Evolutionary conservation across 2,329 filamentous ascomycete species (phyloP).

Genomic region (Neopestalotiopsis clavispora): DNA sequence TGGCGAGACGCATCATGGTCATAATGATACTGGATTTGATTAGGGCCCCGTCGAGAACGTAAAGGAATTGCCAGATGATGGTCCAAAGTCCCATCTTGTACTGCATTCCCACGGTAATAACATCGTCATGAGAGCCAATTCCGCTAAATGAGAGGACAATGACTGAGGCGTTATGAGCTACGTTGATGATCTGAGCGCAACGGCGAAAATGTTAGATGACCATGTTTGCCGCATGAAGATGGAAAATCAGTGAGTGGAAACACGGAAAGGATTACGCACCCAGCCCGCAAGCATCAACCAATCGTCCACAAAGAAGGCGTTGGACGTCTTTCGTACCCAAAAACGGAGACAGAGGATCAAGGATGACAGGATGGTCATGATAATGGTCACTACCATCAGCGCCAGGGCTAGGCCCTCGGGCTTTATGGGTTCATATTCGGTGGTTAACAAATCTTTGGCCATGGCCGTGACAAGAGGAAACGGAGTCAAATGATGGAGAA

Average conservation of each 20-base stretch:
- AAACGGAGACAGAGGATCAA: slow-evolving; percentile 19
- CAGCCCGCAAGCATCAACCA: slow-evolving; percentile 20
- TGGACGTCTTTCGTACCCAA: slow-evolving; percentile 16
- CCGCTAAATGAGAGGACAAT: slow-evolving; percentile 29
- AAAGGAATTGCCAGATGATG: slow-evolving; percentile 25
- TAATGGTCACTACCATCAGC: slow-evolving; percentile 20
- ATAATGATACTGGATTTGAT: slow-evolving; percentile 24
- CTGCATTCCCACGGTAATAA: not conserved
- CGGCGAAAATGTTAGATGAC: not conserved
- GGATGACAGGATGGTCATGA: slow-evolving; percentile 20
- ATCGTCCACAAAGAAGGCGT: slow-evolving; percentile 9
- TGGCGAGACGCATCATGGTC: slow-evolving; percentile 22
- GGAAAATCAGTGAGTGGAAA: no score
- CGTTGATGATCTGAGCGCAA: slow-evolving; percentile 19
- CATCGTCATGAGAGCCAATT: slow-evolving; percentile 11
- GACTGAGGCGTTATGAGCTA: slow-evolving; percentile 22
- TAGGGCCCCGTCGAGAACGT: slow-evolving; percentile 20
- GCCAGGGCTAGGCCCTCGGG: slow-evolving; percentile 21
- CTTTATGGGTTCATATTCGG: slow-evolving; percentile 20
- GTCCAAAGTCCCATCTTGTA: not conserved
- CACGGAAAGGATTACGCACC: slow-evolving; percentile 7
- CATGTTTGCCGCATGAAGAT: no score
- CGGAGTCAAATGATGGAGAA: no score
- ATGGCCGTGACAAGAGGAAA: no score
- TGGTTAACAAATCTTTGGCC: slow-evolving; percentile 15